Conservation (phyloP, 2,329 filamentous ascomycete genomes). For the Penicillium sumatraense region DNA sequence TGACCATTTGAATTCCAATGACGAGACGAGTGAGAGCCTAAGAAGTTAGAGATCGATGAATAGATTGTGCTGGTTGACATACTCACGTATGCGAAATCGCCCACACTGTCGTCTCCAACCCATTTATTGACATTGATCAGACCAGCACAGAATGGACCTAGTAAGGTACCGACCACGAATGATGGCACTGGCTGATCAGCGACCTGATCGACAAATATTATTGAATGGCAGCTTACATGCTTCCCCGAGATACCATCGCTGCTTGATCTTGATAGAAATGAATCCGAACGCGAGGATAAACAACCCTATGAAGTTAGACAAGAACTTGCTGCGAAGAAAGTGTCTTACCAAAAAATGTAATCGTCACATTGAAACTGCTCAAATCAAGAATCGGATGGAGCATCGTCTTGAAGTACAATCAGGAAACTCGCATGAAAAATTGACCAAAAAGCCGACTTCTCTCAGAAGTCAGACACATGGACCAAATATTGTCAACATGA, state of each 20-base stretch:
- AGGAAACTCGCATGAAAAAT: background rate
- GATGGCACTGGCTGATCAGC: slow-evolving; percentile 54
- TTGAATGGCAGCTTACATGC: slow-evolving; percentile 33
- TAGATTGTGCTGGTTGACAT: background rate
- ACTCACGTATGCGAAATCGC: slow-evolving; percentile 49
- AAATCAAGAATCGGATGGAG: slow-evolving; percentile 41
- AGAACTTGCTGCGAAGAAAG: background rate
- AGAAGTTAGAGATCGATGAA: slow-evolving; percentile 10
- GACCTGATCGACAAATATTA: background rate
- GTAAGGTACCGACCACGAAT: slow-evolving; percentile 57
- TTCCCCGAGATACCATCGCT: slow-evolving; percentile 47
- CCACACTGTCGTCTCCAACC: slow-evolving; percentile 38
- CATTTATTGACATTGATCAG: slow-evolving; percentile 54
- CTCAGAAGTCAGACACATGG: background rate
- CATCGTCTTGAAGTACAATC: slow-evolving; percentile 27
- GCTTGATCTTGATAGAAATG: slow-evolving; percentile 42
- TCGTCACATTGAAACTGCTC: slow-evolving; percentile 39
- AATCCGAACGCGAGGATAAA: slow-evolving; percentile 40
- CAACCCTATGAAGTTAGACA: slow-evolving; percentile 28
- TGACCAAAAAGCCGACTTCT: background rate
- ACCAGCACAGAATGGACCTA: slow-evolving; percentile 60
- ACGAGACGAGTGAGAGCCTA: slow-evolving; percentile 61
- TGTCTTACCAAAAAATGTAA: slow-evolving; percentile 37
- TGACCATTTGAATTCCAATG: slow-evolving; percentile 66
- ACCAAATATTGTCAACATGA: background rate